phyloP scores from a whole-genome alignment of 2,329 filamentous ascomycete genomes.

The Fusarium tuaranense region DNA sequence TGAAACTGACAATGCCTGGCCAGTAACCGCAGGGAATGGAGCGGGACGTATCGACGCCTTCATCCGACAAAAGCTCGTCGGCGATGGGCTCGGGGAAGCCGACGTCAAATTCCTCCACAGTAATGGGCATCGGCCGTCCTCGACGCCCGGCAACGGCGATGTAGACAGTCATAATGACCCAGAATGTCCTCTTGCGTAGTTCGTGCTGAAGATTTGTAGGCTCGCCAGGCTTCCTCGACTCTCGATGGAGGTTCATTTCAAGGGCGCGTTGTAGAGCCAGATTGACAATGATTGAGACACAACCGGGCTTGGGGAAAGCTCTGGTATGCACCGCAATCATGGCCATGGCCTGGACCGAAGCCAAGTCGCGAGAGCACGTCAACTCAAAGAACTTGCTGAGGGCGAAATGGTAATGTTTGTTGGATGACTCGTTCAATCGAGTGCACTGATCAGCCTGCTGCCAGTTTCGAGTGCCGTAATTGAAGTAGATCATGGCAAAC shows the following conservation, averaged over 20 bases:
- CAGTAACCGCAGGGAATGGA: conserved; percentile 74
- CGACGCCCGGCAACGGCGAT: conserved; percentile 80
- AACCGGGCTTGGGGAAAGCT: conserved; percentile 82
- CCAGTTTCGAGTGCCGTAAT: conserved; percentile 78
- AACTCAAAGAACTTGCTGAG: conserved; percentile 77
- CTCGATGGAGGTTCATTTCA: conserved; percentile 80
- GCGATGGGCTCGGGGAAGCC: conserved; percentile 79
- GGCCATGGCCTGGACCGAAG: conserved; percentile 78
- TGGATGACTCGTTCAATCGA: conserved; percentile 72
- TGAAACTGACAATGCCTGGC: conserved; percentile 74
- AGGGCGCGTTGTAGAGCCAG: conserved; percentile 76
- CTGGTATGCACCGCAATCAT: conserved; percentile 80
- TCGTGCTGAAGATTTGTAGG: conserved; percentile 75
- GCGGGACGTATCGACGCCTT: conserved; percentile 68
- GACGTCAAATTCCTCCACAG: conserved; percentile 80
- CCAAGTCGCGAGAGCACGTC: conserved; percentile 68
- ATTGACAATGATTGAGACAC: conserved; percentile 75
- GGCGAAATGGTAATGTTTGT: conserved; percentile 83
- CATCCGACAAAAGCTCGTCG: conserved; percentile 76
- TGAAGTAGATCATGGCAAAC: conserved; percentile 81
- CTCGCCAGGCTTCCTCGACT: conserved; percentile 63
- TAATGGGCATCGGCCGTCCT: conserved; percentile 81
- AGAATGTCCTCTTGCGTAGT: conserved; percentile 82
- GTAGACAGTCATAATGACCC: conserved; percentile 75
- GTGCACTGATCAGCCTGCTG: conserved; percentile 65